phyloP scores from a whole-genome alignment of 169 alveolate species.

The Eimeria brunetti region DNA sequence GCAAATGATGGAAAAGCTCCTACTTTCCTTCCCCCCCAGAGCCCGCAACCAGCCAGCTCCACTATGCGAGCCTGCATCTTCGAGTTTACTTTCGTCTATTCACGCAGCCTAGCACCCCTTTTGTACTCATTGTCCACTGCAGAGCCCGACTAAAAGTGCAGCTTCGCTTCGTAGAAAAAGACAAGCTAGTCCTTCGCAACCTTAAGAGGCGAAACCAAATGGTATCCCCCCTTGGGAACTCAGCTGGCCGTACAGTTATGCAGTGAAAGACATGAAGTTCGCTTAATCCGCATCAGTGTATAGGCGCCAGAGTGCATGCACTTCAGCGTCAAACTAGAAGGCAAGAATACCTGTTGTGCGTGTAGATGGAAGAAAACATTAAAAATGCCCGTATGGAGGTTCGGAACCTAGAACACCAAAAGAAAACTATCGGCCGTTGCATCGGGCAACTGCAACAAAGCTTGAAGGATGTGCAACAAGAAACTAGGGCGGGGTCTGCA shows the following conservation, averaged over 20 bases:
- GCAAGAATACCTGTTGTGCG: neutral
- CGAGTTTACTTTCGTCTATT: neutral
- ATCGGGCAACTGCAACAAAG: conserved; percentile 51
- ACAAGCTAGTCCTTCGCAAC: conserved; percentile 70
- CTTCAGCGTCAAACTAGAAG: neutral
- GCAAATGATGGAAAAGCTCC: neutral
- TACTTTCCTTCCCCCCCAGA: neutral
- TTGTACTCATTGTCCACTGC: neutral
- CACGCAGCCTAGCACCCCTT: neutral
- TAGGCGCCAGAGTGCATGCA: neutral
- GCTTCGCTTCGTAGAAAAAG: conserved; percentile 82
- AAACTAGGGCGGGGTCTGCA: neutral
- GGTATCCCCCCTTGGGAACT: neutral
- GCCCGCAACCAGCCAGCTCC: no score
- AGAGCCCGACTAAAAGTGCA: conserved; percentile 76
- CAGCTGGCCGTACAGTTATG: neutral
- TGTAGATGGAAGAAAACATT: conserved; percentile 22
- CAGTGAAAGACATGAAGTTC: neutral
- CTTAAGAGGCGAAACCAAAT: conserved; percentile 40
- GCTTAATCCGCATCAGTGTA: neutral
- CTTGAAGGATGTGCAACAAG: neutral
- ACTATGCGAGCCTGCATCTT: neutral
- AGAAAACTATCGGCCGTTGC: conserved; percentile 29
- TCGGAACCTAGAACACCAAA: conserved; percentile 54
- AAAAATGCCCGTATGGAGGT: conserved; percentile 41